Evolutionary conservation across 2,329 filamentous ascomycete species (phyloP), one percentile per base, ranked within the genome.

Genomic region (Capronia coronata): DNA sequence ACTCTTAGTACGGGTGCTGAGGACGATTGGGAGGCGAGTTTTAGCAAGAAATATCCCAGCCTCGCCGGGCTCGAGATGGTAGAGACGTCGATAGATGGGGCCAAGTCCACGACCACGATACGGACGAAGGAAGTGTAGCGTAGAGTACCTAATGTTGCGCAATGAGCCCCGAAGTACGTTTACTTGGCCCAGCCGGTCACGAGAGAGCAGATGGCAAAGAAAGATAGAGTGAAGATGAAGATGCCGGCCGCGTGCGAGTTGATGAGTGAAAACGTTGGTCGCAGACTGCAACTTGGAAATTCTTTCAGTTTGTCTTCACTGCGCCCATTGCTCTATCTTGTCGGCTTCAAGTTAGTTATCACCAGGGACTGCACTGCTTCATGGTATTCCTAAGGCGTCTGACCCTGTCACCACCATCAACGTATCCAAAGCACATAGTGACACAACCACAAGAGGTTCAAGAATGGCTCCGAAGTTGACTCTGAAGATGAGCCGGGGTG

Each of bases 31-130:
- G 79, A 83, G 55, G 69, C 70, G 18, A 77, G 87, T 63, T 96
- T 97, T 65, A 84, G 83, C 53, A 89, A 89, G 68, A 76, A 88
- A 51, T 96, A 89, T 67, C 91, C 91, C 1, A 94, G 86, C 64
- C 71, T 97, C 51, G 83, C 82, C 48, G 79, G 87, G 8, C 79
- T 96, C 59, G 90, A 96, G 71, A 86, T 91, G 82, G 84, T 88
- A n/a, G 86, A 93, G 69, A 79, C 82, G 52, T 84, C 79, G 59
- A 74, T 75, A 43, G 69, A 70, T 51, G 56, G 67, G 38, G 41
- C 65, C 64, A 40, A 68, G 66, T 44, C 35, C 58, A 65, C 21
- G 62, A 63, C 51, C 50, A 48, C 43, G 18, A 44, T 71, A 46
- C 63, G 68, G 49, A 71, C 68, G 9, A 68, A 67, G 54, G 70